These are phyloP conservation scores for Larix sibirica DNA, from an alignment of 83 land plant species.

Conservation along the genomic window DNA sequence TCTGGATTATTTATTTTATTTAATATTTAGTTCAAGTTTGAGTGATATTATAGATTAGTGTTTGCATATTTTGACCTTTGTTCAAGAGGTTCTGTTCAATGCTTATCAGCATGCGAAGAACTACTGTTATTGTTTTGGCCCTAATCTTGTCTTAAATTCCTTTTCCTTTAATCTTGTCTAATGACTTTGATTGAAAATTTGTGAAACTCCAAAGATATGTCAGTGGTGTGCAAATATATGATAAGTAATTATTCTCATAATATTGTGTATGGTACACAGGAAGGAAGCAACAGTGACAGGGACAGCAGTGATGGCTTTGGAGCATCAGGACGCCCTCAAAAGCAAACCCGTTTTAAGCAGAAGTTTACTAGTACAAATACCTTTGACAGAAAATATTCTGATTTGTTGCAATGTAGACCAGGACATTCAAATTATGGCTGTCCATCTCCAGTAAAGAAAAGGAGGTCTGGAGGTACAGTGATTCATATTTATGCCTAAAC, in stretches of 20 bases:
- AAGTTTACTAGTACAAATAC: constrained; percentile 22
- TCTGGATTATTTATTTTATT: too few species aligned
- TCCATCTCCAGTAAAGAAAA: constrained; percentile 59
- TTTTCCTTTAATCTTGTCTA: too few species aligned
- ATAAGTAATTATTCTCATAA: background rate
- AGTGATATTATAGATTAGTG: too few species aligned
- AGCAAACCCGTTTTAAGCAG: constrained; percentile 39
- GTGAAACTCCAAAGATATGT: too few species aligned
- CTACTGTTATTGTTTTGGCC: background rate
- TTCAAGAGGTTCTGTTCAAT: too few species aligned
- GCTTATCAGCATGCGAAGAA: background rate
- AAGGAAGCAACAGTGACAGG: constrained; percentile 56
- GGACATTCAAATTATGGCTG: constrained; percentile 48
- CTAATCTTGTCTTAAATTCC: background rate
- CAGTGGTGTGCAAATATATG: too few species aligned
- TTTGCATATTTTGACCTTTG: too few species aligned
- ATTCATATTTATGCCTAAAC: too few species aligned
- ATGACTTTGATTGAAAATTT: too few species aligned
- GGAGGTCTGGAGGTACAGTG: constrained; percentile 53
- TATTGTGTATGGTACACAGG: constrained; percentile 24
- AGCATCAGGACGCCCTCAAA: constrained; percentile 33
- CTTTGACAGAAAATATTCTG: constrained; percentile 24
- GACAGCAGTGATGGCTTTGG: constrained; percentile 59
- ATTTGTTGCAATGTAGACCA: constrained; percentile 23
- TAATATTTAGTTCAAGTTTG: too few species aligned